phyloP scores from a whole-genome alignment of 2,329 filamentous ascomycete species.

The Knufia petricola region DNA sequence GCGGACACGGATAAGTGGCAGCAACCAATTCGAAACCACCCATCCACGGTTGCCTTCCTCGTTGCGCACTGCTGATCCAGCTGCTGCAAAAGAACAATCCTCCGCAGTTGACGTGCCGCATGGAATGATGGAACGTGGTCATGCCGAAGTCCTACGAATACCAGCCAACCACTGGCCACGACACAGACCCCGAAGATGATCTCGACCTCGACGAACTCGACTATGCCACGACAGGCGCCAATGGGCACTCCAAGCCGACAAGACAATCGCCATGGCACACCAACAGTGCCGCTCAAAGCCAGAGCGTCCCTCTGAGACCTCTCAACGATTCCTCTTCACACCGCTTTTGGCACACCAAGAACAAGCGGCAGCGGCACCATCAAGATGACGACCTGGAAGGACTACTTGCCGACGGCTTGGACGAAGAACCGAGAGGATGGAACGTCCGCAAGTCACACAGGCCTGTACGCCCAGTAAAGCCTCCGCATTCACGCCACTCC shows the following conservation, averaged over 20 bases:
- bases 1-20: no score
- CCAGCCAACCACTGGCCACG: slow-evolving; percentile 26
- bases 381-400: slow-evolving; percentile 57
- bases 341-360: slow-evolving; percentile 18
- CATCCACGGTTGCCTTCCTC: no score
- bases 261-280: slow-evolving; percentile 1
- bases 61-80: no score
- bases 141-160: slow-evolving; percentile 33
- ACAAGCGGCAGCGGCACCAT: slow-evolving; percentile 30
- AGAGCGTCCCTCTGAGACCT: slow-evolving; percentile 36
- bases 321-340: slow-evolving; percentile 38
- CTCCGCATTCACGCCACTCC: slow-evolving; percentile 34
- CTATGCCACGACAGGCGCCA: slow-evolving; percentile 19
- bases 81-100: background rate
- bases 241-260: background rate
- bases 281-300: background rate
- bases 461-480: slow-evolving; percentile 7
- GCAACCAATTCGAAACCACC: no score
- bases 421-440: slow-evolving; percentile 48
- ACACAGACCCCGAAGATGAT: slow-evolving; percentile 34
- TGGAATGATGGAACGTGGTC: slow-evolving; percentile 10
- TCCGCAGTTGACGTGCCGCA: background rate
- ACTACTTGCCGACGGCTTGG: slow-evolving; percentile 41
- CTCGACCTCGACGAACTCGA: slow-evolving; percentile 39
- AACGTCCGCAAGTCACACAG: slow-evolving; percentile 14